These are phyloP conservation scores for Mycena leptocephala DNA, from an alignment of 768 basidiomycete species.

Conservation along the genomic window DNA sequence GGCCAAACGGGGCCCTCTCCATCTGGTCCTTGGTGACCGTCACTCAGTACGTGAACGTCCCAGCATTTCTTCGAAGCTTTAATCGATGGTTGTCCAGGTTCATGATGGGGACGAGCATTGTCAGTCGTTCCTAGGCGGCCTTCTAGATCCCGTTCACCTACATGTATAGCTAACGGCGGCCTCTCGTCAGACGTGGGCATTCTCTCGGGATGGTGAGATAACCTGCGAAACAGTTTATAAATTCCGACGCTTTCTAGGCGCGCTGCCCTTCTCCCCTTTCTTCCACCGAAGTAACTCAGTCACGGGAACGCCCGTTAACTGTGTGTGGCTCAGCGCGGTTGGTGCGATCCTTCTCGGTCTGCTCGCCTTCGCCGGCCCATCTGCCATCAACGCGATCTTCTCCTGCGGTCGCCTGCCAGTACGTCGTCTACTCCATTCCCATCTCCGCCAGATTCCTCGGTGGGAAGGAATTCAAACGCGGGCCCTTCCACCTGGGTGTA, in stretches of 20 bases:
- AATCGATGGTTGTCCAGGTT: not conserved
- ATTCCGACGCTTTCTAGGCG: not conserved
- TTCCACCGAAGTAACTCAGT: not conserved
- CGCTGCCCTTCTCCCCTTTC: not conserved
- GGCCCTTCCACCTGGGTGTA: not conserved
- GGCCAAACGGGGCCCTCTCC: conserved; percentile 58
- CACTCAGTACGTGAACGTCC: conserved; percentile 38
- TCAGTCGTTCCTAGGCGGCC: not conserved
- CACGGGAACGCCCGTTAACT: not conserved
- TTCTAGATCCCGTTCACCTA: no score
- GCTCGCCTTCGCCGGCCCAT: not conserved
- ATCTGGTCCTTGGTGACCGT: conserved; percentile 57
- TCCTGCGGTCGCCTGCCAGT: not conserved
- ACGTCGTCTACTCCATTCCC: not conserved
- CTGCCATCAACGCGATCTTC: not conserved
- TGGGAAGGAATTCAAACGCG: not conserved
- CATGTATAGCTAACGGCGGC: not conserved
- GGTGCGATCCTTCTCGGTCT: not conserved
- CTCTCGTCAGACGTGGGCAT: not conserved
- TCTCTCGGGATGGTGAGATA: not conserved
- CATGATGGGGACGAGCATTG: conserved; percentile 1
- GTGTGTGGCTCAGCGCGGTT: not conserved
- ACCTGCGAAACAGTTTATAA: not conserved
- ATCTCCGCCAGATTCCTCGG: not conserved
- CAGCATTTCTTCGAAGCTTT: not conserved